A percentile compares a stretch with the other conserved stretches of the same genome.
These are phyloP conservation scores for Diaporthe citrichinensis DNA, from an alignment of 2,329 filamentous ascomycete genomes.

Conservation along the genomic window DNA sequence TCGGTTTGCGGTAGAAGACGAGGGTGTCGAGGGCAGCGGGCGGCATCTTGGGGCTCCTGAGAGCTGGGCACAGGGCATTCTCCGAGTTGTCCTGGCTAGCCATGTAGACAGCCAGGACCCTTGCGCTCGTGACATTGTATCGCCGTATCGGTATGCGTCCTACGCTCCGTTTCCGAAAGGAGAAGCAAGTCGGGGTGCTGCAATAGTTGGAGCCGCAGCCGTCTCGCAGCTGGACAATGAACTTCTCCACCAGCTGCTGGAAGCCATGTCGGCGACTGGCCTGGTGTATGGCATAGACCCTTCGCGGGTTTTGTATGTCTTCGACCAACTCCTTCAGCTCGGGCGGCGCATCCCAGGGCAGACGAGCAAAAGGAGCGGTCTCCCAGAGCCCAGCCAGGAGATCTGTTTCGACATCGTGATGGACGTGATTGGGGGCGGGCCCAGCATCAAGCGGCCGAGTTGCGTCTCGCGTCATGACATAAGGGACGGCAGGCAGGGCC, in stretches of 20 bases:
- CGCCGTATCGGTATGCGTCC: constrained; percentile 79
- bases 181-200: constrained; percentile 84
- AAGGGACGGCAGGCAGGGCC: constrained; percentile 26
- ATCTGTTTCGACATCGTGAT: constrained; percentile 57
- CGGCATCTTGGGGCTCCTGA: constrained; percentile 58
- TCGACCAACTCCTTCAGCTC: constrained; percentile 69
- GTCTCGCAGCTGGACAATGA: constrained; percentile 84
- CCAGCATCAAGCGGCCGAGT: constrained; percentile 52
- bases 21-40: constrained; percentile 64
- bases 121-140: constrained; percentile 85
- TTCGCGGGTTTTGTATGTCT: constrained; percentile 72
- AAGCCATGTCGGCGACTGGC: constrained; percentile 74
- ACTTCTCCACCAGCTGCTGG: constrained; percentile 79
- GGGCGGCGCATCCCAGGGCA: constrained; percentile 72
- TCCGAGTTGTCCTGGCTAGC: constrained; percentile 86
- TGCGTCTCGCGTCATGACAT: constrained; percentile 67
- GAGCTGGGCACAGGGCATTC: constrained; percentile 73
- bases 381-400: constrained; percentile 73
- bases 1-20: constrained; percentile 57
- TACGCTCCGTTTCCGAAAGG: constrained; percentile 77
- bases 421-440: constrained; percentile 44
- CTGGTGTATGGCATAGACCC: constrained; percentile 72
- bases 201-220: constrained; percentile 81
- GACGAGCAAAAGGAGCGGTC: constrained; percentile 69
- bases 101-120: constrained; percentile 84